Evolutionary conservation across 2,329 filamentous ascomycete species (phyloP).

Genomic region (Scolecobasidium constrictum): DNA sequence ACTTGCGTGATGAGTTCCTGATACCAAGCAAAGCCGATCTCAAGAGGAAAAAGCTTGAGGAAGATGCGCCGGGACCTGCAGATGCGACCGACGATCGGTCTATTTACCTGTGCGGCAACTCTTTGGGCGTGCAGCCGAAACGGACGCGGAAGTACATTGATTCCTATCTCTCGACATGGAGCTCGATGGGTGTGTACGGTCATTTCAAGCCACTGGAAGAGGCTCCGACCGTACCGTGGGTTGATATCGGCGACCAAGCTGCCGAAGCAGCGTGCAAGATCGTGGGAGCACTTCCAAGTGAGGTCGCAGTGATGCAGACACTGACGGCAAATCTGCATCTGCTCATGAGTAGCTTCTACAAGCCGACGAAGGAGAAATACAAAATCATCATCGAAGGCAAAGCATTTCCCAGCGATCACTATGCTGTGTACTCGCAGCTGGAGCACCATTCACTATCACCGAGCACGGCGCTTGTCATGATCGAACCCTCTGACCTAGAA

Average conservation of each 20-base stretch:
- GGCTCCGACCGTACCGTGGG: conserved; percentile 59
- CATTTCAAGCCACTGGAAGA: conserved; percentile 64
- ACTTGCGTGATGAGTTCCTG: conserved; percentile 46
- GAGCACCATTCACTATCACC: conserved; percentile 58
- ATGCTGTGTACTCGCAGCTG: conserved; percentile 75
- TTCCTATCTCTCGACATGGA: conserved; percentile 73
- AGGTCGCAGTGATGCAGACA: conserved; percentile 83
- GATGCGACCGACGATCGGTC: conserved; percentile 31
- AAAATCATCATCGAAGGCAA: conserved; percentile 87
- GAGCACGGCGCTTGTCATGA: conserved; percentile 58
- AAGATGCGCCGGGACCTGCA: conserved; percentile 15
- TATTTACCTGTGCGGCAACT: conserved; percentile 86
- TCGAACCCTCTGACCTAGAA: conserved; percentile 46
- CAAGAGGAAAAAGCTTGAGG: conserved; percentile 47
- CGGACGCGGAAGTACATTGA: conserved; percentile 54
- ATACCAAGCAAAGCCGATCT: conserved; percentile 66
- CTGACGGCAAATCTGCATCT: conserved; percentile 74
- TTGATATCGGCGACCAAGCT: conserved; percentile 56
- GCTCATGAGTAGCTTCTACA: conserved; percentile 76
- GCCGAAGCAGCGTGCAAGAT: conserved; percentile 60
- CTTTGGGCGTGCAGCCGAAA: conserved; percentile 71
- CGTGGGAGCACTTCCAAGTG: conserved; percentile 59
- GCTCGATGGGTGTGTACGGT: conserved; percentile 70
- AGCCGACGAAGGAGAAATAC: conserved; percentile 51
- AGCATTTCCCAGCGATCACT: conserved; percentile 83